Evolutionary conservation across 768 basidiomycete genomes (phyloP), one percentile per base, ranked within the genome.

Genomic region (Clitopilus hobsonii): DNA sequence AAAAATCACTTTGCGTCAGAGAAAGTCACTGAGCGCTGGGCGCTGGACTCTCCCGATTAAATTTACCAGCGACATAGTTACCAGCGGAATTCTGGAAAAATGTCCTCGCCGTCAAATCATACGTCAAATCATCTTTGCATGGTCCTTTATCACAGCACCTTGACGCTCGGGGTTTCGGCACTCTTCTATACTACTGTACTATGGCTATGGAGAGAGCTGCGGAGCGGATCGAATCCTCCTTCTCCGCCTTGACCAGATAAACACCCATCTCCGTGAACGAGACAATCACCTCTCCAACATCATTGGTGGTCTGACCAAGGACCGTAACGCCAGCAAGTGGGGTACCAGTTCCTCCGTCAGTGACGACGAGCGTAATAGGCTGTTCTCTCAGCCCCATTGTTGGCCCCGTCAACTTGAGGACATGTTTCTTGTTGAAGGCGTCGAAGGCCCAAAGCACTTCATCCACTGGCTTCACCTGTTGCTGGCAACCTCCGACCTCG

Each of bases 331-430:
- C 76, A 8, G 63, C 60, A 11, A 77, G 63, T 3, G 71, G 62
- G 1, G 18, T 29, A 2, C 67, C 69, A 0, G 67, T 72, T 28
- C 51, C 55, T 16, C 75, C 76, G 59, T 78, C 74, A 3, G 60
- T 70, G 18, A 79, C 75, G 0, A 63, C 67, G 32, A 78, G 62
- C 1, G 60, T 62, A 10, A 69, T 60, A 3, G 68, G 66, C 23
- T 66, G 53, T 24, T 67, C 63, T 3, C 58, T 54, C 57, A 48
- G 54, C 22, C 56, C 56, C 24, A 53, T 58, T 7, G 18, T 16
- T 2, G 72, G 70, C 2, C 75, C 75, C 2, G 59, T 54, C 14
- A 77, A 66, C 58, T 69, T 67, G 53, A 77, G 57, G 60, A 72
- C 53, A 22, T 53, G 50, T 13, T 20, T 41, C 20, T 60, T 54